phyloP scores from a whole-genome alignment of 192 early-diverging fungal species.

The Podila clonocystis region DNA sequence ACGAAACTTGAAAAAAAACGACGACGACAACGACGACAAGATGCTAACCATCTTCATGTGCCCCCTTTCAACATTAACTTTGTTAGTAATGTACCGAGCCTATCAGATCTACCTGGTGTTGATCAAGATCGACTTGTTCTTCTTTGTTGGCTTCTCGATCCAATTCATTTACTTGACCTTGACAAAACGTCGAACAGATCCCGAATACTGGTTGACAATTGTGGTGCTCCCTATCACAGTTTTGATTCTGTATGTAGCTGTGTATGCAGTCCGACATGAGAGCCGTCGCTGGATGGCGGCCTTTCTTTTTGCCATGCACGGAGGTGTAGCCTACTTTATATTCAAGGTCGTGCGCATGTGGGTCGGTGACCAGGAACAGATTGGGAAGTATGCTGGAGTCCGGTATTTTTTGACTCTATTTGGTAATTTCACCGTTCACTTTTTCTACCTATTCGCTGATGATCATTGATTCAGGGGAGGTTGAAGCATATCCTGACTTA shows the following conservation, averaged over 20 bases:
- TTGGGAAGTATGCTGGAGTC: slow-evolving; percentile 60
- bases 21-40: no score
- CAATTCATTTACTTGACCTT: slow-evolving; percentile 79
- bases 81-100: slow-evolving; percentile 65
- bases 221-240: slow-evolving; percentile 68
- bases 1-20: no score
- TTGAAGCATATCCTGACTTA: slow-evolving; percentile 13
- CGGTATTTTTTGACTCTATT: slow-evolving; percentile 76
- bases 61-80: no score
- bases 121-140: slow-evolving; percentile 88
- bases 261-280: slow-evolving; percentile 77
- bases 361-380: slow-evolving; percentile 28
- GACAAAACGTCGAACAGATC: slow-evolving; percentile 55
- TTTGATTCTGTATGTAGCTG: slow-evolving; percentile 68
- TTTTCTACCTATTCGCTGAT: background rate
- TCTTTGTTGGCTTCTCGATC: slow-evolving; percentile 81
- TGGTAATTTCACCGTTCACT: slow-evolving; percentile 47
- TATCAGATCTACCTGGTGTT: slow-evolving; percentile 83
- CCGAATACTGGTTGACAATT: slow-evolving; percentile 63
- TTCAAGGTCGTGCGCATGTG: slow-evolving; percentile 73
- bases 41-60: no score
- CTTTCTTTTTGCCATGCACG: slow-evolving; percentile 68
- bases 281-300: slow-evolving; percentile 66
- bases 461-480: background rate
- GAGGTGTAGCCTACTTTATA: slow-evolving; percentile 76